Percentiles rank a stretch among this genome's conserved stretches.
These are phyloP conservation scores for Ulmus americana DNA, from an alignment of 331 rosid genomes.

Conservation along the genomic window DNA sequence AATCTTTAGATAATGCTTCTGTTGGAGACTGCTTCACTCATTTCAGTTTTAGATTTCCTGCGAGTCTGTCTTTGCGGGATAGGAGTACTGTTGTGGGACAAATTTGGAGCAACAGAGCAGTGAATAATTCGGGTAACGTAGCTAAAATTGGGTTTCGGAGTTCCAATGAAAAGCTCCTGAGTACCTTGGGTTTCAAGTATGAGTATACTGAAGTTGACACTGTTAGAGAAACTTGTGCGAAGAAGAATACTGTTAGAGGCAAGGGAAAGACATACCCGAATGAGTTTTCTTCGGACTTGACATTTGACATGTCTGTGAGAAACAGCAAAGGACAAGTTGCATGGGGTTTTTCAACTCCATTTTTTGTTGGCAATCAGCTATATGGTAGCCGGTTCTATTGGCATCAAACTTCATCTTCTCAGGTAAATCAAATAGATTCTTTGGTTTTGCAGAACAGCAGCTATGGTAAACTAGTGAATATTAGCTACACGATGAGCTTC, in stretches of 20 bases:
- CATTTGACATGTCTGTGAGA: slow-evolving; percentile 48
- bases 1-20: slow-evolving; percentile 34
- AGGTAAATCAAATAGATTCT: slow-evolving; percentile 14
- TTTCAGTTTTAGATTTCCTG: slow-evolving; percentile 52
- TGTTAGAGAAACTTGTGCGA: slow-evolving; percentile 39
- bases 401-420: slow-evolving; percentile 13
- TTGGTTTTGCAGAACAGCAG: slow-evolving; percentile 11
- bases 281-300: slow-evolving; percentile 62
- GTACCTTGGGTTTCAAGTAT: slow-evolving; percentile 36
- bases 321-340: slow-evolving; percentile 52
- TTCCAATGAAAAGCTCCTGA: slow-evolving; percentile 27
- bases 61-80: slow-evolving; percentile 45
- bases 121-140: slow-evolving; percentile 49
- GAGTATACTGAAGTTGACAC: slow-evolving; percentile 45
- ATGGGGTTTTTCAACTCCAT: slow-evolving; percentile 53
- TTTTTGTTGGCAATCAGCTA: slow-evolving; percentile 46
- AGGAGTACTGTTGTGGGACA: slow-evolving; percentile 50
- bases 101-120: slow-evolving; percentile 54
- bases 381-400: slow-evolving; percentile 28
- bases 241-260: slow-evolving; percentile 33
- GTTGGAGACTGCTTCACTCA: slow-evolving; percentile 61
- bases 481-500: slow-evolving; percentile 61
- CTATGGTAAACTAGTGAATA: slow-evolving; percentile 29
- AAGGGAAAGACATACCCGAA: slow-evolving; percentile 51
- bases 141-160: slow-evolving; percentile 43